A percentile compares a stretch with the other conserved stretches of the same genome.
phyloP scores from a whole-genome alignment of 2,329 filamentous ascomycete species.

The Epichloe scottii region DNA sequence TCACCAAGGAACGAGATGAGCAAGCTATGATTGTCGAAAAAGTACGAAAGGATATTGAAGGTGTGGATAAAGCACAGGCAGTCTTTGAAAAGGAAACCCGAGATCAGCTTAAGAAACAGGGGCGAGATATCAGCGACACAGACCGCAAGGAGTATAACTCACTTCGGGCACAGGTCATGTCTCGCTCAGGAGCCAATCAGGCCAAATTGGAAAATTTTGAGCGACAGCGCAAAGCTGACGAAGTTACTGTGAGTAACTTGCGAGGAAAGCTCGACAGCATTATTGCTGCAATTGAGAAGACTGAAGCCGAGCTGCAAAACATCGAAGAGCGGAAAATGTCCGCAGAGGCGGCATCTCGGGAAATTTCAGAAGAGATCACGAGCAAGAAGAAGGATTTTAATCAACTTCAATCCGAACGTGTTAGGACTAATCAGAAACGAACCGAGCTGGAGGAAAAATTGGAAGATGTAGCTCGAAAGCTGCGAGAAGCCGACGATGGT shows the following conservation, averaged over 20 bases:
- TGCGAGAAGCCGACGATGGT: slow-evolving; percentile 76
- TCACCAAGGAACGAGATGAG: slow-evolving; percentile 63
- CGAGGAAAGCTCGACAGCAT: slow-evolving; percentile 77
- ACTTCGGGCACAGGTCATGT: slow-evolving; percentile 73
- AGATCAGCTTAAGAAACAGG: slow-evolving; percentile 73
- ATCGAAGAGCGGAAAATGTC: slow-evolving; percentile 56
- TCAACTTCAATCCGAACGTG: slow-evolving; percentile 68
- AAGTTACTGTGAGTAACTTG: slow-evolving; percentile 79
- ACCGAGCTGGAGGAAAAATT: slow-evolving; percentile 91
- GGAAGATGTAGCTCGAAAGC: slow-evolving; percentile 63
- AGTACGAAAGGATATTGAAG: slow-evolving; percentile 65
- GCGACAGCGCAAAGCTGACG: slow-evolving; percentile 81
- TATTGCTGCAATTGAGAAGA: slow-evolving; percentile 59
- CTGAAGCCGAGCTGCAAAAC: slow-evolving; percentile 57
- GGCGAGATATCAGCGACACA: slow-evolving; percentile 69
- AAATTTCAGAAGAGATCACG: slow-evolving; percentile 66
- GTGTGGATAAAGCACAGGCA: slow-evolving; percentile 79
- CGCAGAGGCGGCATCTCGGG: slow-evolving; percentile 49
- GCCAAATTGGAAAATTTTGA: slow-evolving; percentile 74
- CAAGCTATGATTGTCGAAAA: slow-evolving; percentile 59
- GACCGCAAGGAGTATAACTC: slow-evolving; percentile 85
- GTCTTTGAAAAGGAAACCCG: slow-evolving; percentile 83
- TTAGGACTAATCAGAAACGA: slow-evolving; percentile 66
- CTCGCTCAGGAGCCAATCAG: slow-evolving; percentile 69
- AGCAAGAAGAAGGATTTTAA: slow-evolving; percentile 86